Conservation (phyloP, 2,329 filamentous ascomycete genomes). For the Endocalyx cinctus region DNA sequence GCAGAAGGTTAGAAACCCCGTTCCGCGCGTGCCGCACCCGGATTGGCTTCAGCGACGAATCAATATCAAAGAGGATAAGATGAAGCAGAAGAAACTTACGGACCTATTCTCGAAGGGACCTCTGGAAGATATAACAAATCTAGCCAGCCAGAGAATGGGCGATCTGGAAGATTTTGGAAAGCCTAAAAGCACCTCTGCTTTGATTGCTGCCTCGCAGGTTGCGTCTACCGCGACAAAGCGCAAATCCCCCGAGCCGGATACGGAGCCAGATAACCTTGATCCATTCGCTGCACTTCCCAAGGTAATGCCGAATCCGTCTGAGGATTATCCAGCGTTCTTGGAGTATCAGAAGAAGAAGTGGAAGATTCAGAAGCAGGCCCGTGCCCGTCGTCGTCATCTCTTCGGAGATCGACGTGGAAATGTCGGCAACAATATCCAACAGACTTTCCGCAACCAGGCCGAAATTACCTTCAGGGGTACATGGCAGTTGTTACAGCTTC, state of each 20-base stretch:
- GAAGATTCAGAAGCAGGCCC: conserved; percentile 93
- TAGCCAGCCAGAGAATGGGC: conserved; percentile 47
- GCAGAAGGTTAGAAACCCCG: conserved; percentile 91
- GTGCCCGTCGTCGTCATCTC: conserved; percentile 78
- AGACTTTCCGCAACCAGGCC: conserved; percentile 84
- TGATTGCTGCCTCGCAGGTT: conserved; percentile 53
- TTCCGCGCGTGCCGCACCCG: conserved; percentile 87
- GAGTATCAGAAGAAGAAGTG: conserved; percentile 98
- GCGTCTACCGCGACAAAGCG: conserved; percentile 57
- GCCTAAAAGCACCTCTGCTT: conserved; percentile 52
- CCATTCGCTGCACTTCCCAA: conserved; percentile 79
- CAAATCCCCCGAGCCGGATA: conserved; percentile 68
- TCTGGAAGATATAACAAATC: conserved; percentile 68
- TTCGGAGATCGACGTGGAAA: conserved; percentile 80
- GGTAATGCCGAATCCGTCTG: conserved; percentile 76
- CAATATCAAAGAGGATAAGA: conserved; percentile 90
- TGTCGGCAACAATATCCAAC: conserved; percentile 59
- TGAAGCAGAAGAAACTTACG: conserved; percentile 98
- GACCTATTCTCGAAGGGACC: conserved; percentile 78
- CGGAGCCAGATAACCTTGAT: conserved; percentile 60
- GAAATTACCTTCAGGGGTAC: conserved; percentile 85
- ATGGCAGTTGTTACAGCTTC: conserved; percentile 91
- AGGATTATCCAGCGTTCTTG: conserved; percentile 84
- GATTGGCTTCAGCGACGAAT: conserved; percentile 96
- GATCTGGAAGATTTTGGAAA: conserved; percentile 85